phyloP scores from a whole-genome alignment of 176 grass and related monocot genomes.

The Guadua angustifolia region DNA sequence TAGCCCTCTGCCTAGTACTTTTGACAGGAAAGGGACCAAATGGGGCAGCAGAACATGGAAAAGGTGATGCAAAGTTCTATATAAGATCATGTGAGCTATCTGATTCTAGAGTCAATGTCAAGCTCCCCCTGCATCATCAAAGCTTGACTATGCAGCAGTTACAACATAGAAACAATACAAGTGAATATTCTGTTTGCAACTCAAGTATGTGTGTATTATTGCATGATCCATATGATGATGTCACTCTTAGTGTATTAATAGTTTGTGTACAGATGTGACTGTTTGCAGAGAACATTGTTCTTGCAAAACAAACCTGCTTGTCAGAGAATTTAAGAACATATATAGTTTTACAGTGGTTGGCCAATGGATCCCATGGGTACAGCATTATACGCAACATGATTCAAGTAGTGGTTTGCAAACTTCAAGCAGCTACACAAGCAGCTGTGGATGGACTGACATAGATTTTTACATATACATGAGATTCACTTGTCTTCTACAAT shows the following conservation, averaged over 20 bases:
- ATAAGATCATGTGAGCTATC: background rate
- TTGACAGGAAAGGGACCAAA: background rate
- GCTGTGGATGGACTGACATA: conserved; percentile 11
- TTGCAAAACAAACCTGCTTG: conserved; percentile 18
- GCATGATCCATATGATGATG: background rate
- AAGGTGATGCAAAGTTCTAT: background rate
- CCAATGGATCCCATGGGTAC: conserved; percentile 10
- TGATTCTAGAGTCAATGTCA: background rate
- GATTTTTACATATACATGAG: conserved; percentile 35
- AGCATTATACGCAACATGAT: conserved; percentile 24
- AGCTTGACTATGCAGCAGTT: background rate
- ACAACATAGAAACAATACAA: background rate
- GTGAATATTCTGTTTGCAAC: background rate
- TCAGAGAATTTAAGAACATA: conserved; percentile 23
- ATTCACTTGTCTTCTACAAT: conserved; percentile 52
- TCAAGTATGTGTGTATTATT: background rate
- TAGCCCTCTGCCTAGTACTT: background rate
- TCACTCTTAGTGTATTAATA: background rate
- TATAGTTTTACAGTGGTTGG: conserved; percentile 2
- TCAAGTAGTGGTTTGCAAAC: conserved; percentile 6
- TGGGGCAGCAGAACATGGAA: background rate
- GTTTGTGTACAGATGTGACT: conserved; percentile 22
- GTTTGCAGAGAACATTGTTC: conserved; percentile 23
- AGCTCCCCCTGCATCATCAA: background rate
- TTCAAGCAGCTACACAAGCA: background rate